phyloP scores from a whole-genome alignment of 495 filamentous ascomycete species.

The Penicillium tannophilum region DNA sequence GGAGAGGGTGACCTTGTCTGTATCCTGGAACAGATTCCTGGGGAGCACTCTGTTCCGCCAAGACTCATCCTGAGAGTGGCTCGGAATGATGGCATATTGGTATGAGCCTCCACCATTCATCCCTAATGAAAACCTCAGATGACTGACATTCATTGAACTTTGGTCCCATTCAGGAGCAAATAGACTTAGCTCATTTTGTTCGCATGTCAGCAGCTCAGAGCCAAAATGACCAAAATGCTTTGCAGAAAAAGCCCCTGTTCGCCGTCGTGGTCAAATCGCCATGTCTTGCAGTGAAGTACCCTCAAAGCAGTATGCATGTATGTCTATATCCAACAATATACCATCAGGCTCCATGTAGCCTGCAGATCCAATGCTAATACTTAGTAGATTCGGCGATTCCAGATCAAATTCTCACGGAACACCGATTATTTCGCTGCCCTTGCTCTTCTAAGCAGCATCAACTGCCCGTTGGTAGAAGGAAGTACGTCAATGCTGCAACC shows the following conservation, averaged over 20 bases:
- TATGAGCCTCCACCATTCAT: slow-evolving; percentile 17
- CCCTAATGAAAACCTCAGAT: not conserved
- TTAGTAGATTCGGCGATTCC: slow-evolving; percentile 43
- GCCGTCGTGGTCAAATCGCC: slow-evolving; percentile 47
- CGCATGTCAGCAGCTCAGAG: slow-evolving; percentile 21
- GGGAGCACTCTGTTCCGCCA: not conserved
- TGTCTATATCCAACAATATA: slow-evolving; percentile 2
- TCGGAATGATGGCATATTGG: slow-evolving; percentile 31
- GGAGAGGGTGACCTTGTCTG: slow-evolving; percentile 35
- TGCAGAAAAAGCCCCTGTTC: slow-evolving; percentile 27
- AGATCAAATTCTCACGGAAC: slow-evolving; percentile 43
- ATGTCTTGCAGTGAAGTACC: slow-evolving; percentile 48
- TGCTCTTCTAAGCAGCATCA: slow-evolving; percentile 39
- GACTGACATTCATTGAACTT: slow-evolving; percentile 8
- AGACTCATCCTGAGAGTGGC: slow-evolving; percentile 31
- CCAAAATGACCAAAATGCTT: slow-evolving; percentile 2
- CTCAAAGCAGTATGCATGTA: slow-evolving; percentile 20
- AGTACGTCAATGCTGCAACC: slow-evolving; percentile 21
- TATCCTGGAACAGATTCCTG: slow-evolving; percentile 29
- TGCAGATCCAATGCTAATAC: not conserved
- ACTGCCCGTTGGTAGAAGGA: slow-evolving; percentile 45
- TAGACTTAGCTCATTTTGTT: slow-evolving; percentile 35
- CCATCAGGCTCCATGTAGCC: not conserved
- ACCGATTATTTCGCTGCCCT: slow-evolving; percentile 42
- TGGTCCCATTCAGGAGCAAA: slow-evolving; percentile 33